Conservation (phyloP, 306 rosid species). For the Abrus pulchellus region DNA sequence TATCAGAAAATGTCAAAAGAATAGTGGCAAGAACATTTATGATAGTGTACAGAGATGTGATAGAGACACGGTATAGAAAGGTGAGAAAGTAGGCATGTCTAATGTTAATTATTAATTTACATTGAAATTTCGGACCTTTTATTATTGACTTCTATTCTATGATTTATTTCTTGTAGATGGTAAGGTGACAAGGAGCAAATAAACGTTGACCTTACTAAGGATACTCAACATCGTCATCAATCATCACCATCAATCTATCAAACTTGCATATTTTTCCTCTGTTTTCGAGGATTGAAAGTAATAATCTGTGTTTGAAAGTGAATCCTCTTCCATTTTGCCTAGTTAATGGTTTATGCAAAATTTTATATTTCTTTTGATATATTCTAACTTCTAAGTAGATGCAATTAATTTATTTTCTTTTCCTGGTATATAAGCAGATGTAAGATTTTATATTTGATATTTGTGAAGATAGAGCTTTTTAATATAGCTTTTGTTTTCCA, state of each 20-base stretch:
- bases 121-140: constrained; percentile 3
- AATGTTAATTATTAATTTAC: constrained; percentile 23
- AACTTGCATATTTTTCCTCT: constrained; percentile 2
- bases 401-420: background rate
- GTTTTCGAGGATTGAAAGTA: constrained; percentile 30
- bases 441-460: constrained; percentile 4
- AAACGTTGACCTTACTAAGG: background rate
- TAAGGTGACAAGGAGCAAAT: constrained; percentile 40
- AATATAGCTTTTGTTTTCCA: background rate
- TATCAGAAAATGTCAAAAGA: background rate
- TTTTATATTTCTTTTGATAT: background rate
- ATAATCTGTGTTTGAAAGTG: constrained; percentile 29
- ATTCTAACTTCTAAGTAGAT: constrained; percentile 14
- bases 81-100: constrained; percentile 24
- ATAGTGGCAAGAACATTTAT: constrained; percentile 20
- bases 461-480: constrained; percentile 25
- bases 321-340: background rate
- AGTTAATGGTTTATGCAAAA: background rate
- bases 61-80: background rate
- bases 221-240: background rate
- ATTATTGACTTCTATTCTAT: background rate
- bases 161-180: constrained; percentile 31
- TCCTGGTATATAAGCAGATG: background rate
- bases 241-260: constrained; percentile 14
- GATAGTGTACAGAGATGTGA: constrained; percentile 25